Base-by-base conservation (phyloP, 1,139 yeast genomes). In the Pichia sp. region DNA sequence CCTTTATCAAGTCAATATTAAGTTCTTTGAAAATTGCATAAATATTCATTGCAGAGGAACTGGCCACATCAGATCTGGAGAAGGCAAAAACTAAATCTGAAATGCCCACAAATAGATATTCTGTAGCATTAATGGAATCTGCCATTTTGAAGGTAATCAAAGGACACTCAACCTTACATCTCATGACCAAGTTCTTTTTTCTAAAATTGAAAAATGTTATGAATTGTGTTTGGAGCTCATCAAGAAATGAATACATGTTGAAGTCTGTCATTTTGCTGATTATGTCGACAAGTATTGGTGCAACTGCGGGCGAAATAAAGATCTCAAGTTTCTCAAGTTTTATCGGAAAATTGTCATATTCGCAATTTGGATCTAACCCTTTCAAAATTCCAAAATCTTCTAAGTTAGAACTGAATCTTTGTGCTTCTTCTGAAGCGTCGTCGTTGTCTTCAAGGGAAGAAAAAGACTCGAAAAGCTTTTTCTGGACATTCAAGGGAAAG, bases 181-280 rank as follows among this genome's bases (percentile, higher is more conserved):
- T 56, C 8, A 53, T 6, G 2, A 44, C 30, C 6, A 49, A 42
- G 11, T 57, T 55, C 44, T 56, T 51, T 19, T 57, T 43, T 7
- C 45, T 51, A 15, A 40, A 50, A 19, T 55, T 47, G 16, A 50
- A 86, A 66, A 16, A 72, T 66, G 68, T 69, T 11, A 88, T 74
- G 2, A 86, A 80, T n/a, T 80, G 78, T 30, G 80, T 70, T 57
- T 90, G 95, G 23, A 90, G 70, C 19, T 69, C 66, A 66, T 92
- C 97, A 67, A 90, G 72, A 2, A 82, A 70, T 7, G 77, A 73
- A 30, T 75, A 75, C 47, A 83, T 64, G 5, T 60, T 59, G 29
- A 61, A 60, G 16, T 58, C 58, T 10, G 73, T 65, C 45, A 72
- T 65, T 4, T 74, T 72, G 8, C 71, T 70, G 1, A 73, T 51